Percentiles rank a stretch among this genome's conserved stretches.
Conservation (phyloP, 2,329 filamentous ascomycete genomes). For the Podosphaera fusca region DNA sequence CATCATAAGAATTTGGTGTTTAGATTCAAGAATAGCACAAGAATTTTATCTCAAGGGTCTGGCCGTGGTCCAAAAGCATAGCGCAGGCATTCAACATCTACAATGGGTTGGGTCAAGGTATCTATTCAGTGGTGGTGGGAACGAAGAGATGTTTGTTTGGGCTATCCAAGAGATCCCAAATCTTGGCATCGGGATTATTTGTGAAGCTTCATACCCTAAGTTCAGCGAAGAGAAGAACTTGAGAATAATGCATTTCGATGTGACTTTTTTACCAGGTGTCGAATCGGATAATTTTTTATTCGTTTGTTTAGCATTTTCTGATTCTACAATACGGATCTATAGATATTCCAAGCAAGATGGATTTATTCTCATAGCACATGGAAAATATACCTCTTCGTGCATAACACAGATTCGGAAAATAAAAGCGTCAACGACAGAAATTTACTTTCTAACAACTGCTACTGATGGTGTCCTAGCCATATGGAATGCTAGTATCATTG, state of each 20-base stretch:
- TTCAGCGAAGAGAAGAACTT: slow-evolving; percentile 36
- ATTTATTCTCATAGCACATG: slow-evolving; percentile 28
- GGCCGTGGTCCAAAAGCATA: slow-evolving; percentile 51
- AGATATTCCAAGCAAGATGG: slow-evolving; percentile 18
- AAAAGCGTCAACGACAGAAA: slow-evolving; percentile 18
- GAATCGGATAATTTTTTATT: slow-evolving; percentile 17
- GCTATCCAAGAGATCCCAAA: slow-evolving; percentile 28
- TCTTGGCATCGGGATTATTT: slow-evolving; percentile 28
- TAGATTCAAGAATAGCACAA: slow-evolving; percentile 9
- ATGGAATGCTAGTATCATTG: slow-evolving; percentile 21
- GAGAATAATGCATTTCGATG: slow-evolving; percentile 60
- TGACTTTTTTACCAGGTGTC: slow-evolving; percentile 13
- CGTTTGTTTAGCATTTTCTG: slow-evolving; percentile 58
- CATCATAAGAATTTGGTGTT: slow-evolving; percentile 48
- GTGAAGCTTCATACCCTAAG: slow-evolving; percentile 30
- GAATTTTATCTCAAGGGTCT: slow-evolving; percentile 21
- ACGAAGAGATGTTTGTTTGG: slow-evolving; percentile 83
- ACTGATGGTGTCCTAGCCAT: slow-evolving; percentile 59
- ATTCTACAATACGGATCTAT: slow-evolving; percentile 51
- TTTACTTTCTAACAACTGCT: slow-evolving; percentile 38
- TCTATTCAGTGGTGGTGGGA: slow-evolving; percentile 68
- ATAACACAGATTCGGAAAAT: slow-evolving; percentile 36
- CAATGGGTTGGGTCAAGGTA: slow-evolving; percentile 43
- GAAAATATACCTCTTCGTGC: slow-evolving; percentile 48
- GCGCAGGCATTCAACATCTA: slow-evolving; percentile 49